Conservation (phyloP, 2,329 filamentous ascomycete genomes). For the Penicillium sp. region DNA sequence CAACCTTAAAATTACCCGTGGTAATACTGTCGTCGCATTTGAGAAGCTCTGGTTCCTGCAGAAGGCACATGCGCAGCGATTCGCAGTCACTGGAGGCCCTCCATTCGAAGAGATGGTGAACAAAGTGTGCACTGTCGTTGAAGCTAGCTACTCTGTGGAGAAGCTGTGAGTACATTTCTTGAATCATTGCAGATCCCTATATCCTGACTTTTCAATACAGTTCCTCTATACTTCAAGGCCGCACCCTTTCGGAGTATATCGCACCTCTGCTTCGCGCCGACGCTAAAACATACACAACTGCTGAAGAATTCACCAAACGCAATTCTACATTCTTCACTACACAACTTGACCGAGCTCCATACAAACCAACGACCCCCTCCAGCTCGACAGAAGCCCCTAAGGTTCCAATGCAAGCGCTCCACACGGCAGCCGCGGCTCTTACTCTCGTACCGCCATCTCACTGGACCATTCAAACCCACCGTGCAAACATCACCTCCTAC, state of each 20-base stretch:
- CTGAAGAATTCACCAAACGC: conserved; percentile 58
- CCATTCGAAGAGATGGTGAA: conserved; percentile 47
- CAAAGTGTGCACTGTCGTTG: conserved; percentile 34
- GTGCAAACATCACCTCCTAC: conserved; percentile 45
- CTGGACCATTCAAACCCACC: conserved; percentile 47
- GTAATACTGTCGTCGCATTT: conserved; percentile 80
- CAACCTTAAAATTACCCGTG: conserved; percentile 84
- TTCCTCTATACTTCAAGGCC: conserved; percentile 34
- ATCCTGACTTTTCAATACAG: conserved; percentile 23
- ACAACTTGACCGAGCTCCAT: conserved; percentile 32
- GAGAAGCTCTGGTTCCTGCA: conserved; percentile 83
- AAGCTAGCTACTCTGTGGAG: conserved; percentile 28
- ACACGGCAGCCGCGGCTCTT: conserved; percentile 50
- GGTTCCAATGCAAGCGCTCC: conserved; percentile 44
- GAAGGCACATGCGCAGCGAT: conserved; percentile 64
- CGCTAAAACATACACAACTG: conserved; percentile 61
- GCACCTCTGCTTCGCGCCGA: conserved; percentile 57
- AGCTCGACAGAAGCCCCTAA: conserved; percentile 19
- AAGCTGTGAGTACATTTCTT: conserved; percentile 34
- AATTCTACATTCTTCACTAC: conserved; percentile 63
- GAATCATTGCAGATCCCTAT: not conserved
- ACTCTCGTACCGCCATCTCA: conserved; percentile 46
- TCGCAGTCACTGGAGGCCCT: conserved; percentile 51
- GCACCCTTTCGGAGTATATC: conserved; percentile 53
- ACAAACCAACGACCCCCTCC: conserved; percentile 27